Evolutionary conservation across 805 yeast species (phyloP).

Genomic region (Schwanniomyces pseudopolymorphus): DNA sequence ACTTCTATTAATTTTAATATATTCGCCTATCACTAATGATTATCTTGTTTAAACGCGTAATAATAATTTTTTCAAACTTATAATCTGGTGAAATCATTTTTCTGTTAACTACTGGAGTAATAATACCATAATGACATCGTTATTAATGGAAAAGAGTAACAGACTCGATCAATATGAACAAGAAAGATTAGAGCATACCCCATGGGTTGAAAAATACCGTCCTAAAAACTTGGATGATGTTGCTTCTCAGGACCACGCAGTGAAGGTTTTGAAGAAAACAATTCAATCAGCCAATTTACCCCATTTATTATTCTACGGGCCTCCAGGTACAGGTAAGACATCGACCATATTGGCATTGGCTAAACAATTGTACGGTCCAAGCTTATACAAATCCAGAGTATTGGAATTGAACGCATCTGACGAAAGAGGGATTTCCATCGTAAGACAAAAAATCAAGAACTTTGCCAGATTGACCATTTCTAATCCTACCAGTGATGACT

Average conservation of each 20-base stretch:
- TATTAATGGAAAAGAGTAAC: slow-evolving; percentile 4
- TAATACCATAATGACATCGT: slow-evolving; percentile 6
- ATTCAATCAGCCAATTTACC: slow-evolving; percentile 81
- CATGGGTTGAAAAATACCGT: slow-evolving; percentile 95
- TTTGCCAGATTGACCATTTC: slow-evolving; percentile 86
- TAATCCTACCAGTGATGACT: slow-evolving; percentile 69
- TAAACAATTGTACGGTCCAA: slow-evolving; percentile 73
- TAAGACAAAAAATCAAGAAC: slow-evolving; percentile 79
- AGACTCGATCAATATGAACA: slow-evolving; percentile 27
- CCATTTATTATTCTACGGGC: slow-evolving; percentile 89
- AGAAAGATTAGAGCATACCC: slow-evolving; percentile 54
- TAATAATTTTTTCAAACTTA: not conserved
- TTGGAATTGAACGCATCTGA: slow-evolving; percentile 87
- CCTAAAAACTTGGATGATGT: slow-evolving; percentile 86
- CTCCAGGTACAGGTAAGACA: slow-evolving; percentile 93
- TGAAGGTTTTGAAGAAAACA: slow-evolving; percentile 76
- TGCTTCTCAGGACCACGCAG: slow-evolving; percentile 88
- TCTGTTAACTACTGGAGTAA: not conserved
- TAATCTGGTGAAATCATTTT: not conserved
- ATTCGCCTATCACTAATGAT: not conserved
- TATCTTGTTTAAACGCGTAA: not conserved
- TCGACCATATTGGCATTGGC: slow-evolving; percentile 85
- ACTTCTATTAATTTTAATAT: not conserved
- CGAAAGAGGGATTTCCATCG: slow-evolving; percentile 87
- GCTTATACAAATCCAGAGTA: slow-evolving; percentile 64